Evolutionary conservation across 371 early-diverging fungal genomes (phyloP).

Genomic region (Syncephalastrum sp.): DNA sequence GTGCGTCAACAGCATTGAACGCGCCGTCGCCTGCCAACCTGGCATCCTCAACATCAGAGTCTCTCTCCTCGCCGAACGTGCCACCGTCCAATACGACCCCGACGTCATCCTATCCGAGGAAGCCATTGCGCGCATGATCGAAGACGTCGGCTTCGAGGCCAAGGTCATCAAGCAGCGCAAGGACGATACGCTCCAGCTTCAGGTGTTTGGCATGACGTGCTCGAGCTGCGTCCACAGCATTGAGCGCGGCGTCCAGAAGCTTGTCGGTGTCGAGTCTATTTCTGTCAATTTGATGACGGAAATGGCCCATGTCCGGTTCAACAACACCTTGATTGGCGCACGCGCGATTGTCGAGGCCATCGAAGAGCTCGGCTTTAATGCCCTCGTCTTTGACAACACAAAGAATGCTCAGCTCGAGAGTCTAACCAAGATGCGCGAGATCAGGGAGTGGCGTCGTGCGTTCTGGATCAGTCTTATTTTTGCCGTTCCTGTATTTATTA

Average conservation of each 20-base stretch:
- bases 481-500: conserved; percentile 80
- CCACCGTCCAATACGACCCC: conserved; percentile 67
- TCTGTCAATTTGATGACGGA: conserved; percentile 79
- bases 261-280: conserved; percentile 64
- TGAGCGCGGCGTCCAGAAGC: conserved; percentile 60
- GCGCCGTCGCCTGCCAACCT: conserved; percentile 37
- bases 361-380: conserved; percentile 85
- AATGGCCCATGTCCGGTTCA: conserved; percentile 68
- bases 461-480: conserved; percentile 65
- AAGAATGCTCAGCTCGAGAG: conserved; percentile 86
- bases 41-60: conserved; percentile 63
- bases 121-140: conserved; percentile 63
- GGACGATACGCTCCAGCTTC: conserved; percentile 55
- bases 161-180: conserved; percentile 30
- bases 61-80: conserved; percentile 80
- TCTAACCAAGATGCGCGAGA: conserved; percentile 83
- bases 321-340: conserved; percentile 62
- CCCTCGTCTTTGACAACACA: conserved; percentile 60
- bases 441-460: conserved; percentile 75
- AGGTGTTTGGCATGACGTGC: conserved; percentile 93
- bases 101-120: conserved; percentile 19
- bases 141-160: conserved; percentile 86
- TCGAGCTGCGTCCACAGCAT: conserved; percentile 78
- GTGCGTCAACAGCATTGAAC: conserved; percentile 82
- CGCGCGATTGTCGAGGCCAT: conserved; percentile 80